Evolutionary conservation across 2,329 filamentous ascomycete species (phyloP).

Genomic region (Ascochyta pisi): DNA sequence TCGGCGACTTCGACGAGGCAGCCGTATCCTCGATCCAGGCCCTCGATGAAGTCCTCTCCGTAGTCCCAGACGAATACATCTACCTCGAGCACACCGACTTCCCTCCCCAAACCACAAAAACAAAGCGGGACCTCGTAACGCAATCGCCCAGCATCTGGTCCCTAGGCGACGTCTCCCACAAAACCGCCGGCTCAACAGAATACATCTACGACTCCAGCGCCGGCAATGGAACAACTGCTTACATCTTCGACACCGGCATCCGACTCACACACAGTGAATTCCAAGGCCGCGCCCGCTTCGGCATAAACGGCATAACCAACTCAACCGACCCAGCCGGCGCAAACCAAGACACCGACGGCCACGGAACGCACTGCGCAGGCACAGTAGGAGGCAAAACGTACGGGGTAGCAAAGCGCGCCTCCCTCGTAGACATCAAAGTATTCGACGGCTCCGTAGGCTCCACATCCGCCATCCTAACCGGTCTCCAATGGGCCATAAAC

Average conservation of each 20-base stretch:
- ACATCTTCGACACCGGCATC: constrained; percentile 69
- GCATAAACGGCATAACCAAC: constrained; percentile 13
- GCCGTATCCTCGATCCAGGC: constrained; percentile 40
- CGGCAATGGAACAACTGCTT: constrained; percentile 53
- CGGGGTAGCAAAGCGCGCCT: constrained; percentile 19
- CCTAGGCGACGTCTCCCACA: constrained; percentile 24
- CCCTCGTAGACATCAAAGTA: constrained; percentile 29
- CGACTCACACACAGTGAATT: constrained; percentile 54
- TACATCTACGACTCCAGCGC: constrained; percentile 19
- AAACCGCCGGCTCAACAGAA: background rate
- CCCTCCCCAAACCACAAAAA: background rate
- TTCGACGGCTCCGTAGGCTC: constrained; percentile 13
- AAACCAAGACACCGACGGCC: constrained; percentile 3
- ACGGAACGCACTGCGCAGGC: constrained; percentile 24
- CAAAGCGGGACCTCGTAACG: constrained; percentile 1
- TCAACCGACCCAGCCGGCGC: constrained; percentile 8
- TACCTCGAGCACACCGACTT: constrained; percentile 7
- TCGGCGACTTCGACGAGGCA: constrained; percentile 54
- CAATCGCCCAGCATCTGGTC: constrained; percentile 17
- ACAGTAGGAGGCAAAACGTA: constrained; percentile 18
- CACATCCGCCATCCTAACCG: constrained; percentile 12
- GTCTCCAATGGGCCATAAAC: constrained; percentile 26
- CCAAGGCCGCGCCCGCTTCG: constrained; percentile 19
- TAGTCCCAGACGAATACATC: constrained; percentile 9
- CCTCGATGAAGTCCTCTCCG: constrained; percentile 5